A percentile compares a stretch with the other conserved stretches of the same genome.
Evolutionary conservation across 768 basidiomycete genomes (phyloP).

Genomic region (Suillus decipiens): DNA sequence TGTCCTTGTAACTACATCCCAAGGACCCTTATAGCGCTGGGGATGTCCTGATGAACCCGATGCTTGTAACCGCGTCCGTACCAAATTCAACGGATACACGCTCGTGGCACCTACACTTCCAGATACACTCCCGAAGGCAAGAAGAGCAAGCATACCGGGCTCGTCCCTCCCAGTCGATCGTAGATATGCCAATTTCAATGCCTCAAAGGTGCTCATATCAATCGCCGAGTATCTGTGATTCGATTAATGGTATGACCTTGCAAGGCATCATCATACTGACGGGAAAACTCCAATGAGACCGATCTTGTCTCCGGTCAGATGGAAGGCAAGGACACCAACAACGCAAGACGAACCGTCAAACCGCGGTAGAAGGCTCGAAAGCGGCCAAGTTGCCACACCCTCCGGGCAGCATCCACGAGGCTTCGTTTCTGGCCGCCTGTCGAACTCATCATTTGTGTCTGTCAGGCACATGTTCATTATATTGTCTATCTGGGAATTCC

Average conservation of each 20-base stretch:
- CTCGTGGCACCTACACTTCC: constrained; percentile 92
- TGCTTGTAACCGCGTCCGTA: constrained; percentile 93
- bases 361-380: constrained; percentile 89
- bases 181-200: constrained; percentile 87
- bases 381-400: constrained; percentile 80
- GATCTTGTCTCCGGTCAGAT: constrained; percentile 53
- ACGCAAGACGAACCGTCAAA: constrained; percentile 65
- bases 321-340: constrained; percentile 13
- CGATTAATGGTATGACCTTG: constrained; percentile 8
- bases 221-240: constrained; percentile 80
- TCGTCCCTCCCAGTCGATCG: constrained; percentile 87
- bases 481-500: neutral
- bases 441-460: constrained; percentile 97
- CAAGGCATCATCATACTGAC: constrained; percentile 43
- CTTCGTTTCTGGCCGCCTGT: constrained; percentile 59
- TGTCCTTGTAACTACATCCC: constrained; percentile 82
- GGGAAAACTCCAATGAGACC: constrained; percentile 97
- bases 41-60: constrained; percentile 96
- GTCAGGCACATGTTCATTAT: constrained; percentile 10
- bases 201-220: constrained; percentile 97
- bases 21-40: constrained; percentile 83
- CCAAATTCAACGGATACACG: constrained; percentile 90
- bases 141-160: constrained; percentile 81
- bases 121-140: constrained; percentile 91
- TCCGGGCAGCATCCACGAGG: constrained; percentile 61